Evolutionary conservation across 371 early-diverging fungal genomes (phyloP).

Genomic region (Encephalitozoon cuniculi): DNA sequence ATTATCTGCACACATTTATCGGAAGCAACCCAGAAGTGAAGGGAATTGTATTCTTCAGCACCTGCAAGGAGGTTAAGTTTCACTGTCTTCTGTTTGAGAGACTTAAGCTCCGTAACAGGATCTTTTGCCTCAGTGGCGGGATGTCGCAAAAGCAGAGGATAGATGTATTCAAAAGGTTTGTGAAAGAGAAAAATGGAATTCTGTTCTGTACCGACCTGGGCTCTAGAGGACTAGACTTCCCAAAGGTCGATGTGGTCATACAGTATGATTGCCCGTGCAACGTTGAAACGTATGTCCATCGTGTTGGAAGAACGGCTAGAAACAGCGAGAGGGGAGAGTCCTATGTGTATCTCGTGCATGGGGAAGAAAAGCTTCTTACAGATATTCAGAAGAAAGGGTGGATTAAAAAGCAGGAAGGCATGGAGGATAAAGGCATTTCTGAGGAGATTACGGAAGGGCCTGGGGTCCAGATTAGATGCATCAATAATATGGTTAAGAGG

Average conservation of each 20-base stretch:
- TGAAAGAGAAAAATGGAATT: constrained; percentile 8
- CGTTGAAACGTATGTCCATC: constrained; percentile 93
- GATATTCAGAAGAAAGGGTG: constrained; percentile 5
- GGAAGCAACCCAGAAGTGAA: constrained; percentile 64
- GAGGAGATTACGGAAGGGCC: background rate
- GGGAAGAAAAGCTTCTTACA: background rate
- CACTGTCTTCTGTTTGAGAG: constrained; percentile 62
- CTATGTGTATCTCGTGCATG: constrained; percentile 1
- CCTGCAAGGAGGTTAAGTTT: constrained; percentile 64
- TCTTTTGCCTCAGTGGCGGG: constrained; percentile 4
- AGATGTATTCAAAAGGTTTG: background rate
- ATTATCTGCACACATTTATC: constrained; percentile 68
- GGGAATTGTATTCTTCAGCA: constrained; percentile 82
- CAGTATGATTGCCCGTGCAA: constrained; percentile 98
- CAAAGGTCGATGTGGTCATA: constrained; percentile 95
- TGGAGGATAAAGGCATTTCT: background rate
- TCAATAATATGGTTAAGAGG: background rate
- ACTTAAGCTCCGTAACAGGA: background rate
- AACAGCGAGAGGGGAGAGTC: constrained; percentile 78
- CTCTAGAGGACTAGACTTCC: constrained; percentile 96
- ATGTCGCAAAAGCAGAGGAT: background rate
- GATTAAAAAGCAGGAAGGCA: background rate
- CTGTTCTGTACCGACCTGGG: constrained; percentile 69
- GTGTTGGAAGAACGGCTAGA: constrained; percentile 96
- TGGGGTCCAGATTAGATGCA: background rate